Percentiles rank a stretch among this genome's conserved stretches.
phyloP scores from a whole-genome alignment of 345 rosid genomes.

The Citrus unshiu region DNA sequence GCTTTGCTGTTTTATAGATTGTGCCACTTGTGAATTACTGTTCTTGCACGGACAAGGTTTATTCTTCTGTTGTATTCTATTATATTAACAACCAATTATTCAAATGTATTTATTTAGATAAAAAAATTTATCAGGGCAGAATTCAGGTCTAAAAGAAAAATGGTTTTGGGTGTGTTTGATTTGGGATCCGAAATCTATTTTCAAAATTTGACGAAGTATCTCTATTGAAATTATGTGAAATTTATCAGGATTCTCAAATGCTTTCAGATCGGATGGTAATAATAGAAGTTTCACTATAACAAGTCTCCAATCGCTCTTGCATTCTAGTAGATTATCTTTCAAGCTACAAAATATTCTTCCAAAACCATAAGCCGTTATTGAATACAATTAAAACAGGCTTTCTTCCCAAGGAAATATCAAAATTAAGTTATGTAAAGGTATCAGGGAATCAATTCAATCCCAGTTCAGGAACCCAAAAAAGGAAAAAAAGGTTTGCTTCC shows the following conservation, averaged over 20 bases:
- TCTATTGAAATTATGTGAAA: too few species aligned
- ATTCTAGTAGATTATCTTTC: background rate
- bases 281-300: background rate
- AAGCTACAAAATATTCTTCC: background rate
- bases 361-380: background rate
- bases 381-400: constrained; percentile 3
- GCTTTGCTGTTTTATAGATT: too few species aligned
- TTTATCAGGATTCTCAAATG: background rate
- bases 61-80: too few species aligned
- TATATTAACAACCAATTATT: too few species aligned
- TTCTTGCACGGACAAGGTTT: too few species aligned
- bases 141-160: too few species aligned
- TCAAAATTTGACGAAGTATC: too few species aligned
- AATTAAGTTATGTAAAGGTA: background rate
- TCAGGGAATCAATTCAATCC: constrained; percentile 18
- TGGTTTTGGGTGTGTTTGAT: too few species aligned
- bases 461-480: background rate
- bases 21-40: too few species aligned
- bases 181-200: too few species aligned
- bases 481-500: background rate
- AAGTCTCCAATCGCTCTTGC: background rate
- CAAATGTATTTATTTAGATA: too few species aligned
- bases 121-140: too few species aligned
- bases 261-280: background rate
- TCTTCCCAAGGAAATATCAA: background rate